Percentiles rank a stretch among this genome's conserved stretches.
Conservation (phyloP, 495 filamentous ascomycete genomes). For the Rhizodiscina lignyota region DNA sequence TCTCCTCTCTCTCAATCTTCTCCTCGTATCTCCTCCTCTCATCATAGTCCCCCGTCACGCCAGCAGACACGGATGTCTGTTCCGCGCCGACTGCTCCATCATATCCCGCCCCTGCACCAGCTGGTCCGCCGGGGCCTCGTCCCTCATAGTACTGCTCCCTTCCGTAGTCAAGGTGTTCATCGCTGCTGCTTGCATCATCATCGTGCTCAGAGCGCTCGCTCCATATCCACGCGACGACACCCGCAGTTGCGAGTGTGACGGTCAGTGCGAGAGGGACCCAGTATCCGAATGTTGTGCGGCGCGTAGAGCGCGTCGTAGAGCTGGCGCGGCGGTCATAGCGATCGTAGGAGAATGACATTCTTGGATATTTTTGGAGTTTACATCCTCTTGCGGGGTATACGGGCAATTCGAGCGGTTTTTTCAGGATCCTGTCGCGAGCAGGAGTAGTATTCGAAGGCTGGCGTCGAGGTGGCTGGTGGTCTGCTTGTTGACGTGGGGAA, state of each 20-base stretch:
- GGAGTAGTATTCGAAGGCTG: neutral
- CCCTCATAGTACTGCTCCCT: conserved; percentile 7
- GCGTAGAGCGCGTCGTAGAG: too few species aligned
- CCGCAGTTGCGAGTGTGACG: conserved; percentile 32
- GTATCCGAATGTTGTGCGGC: conserved; percentile 57
- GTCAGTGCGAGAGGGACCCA: conserved; percentile 23
- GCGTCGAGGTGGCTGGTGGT: neutral
- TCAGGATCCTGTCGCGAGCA: neutral
- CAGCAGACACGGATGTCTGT: too few species aligned
- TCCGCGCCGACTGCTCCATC: too few species aligned
- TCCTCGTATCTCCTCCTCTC: neutral
- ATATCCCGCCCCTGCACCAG: neutral
- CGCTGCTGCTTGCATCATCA: conserved; percentile 30
- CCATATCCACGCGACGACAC: conserved; percentile 83
- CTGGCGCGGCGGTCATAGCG: neutral
- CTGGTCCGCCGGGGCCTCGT: neutral
- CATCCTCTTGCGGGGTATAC: neutral
- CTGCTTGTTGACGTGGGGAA: neutral
- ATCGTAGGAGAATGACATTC: neutral
- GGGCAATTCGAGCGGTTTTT: neutral
- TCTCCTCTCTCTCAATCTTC: neutral
- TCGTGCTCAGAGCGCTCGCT: conserved; percentile 65
- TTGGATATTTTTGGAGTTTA: neutral
- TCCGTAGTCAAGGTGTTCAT: conserved; percentile 16
- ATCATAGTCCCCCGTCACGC: too few species aligned